These are phyloP conservation scores for Persicaria maculosa DNA, from an alignment of 148 eudicot genomes.

Conservation along the genomic window DNA sequence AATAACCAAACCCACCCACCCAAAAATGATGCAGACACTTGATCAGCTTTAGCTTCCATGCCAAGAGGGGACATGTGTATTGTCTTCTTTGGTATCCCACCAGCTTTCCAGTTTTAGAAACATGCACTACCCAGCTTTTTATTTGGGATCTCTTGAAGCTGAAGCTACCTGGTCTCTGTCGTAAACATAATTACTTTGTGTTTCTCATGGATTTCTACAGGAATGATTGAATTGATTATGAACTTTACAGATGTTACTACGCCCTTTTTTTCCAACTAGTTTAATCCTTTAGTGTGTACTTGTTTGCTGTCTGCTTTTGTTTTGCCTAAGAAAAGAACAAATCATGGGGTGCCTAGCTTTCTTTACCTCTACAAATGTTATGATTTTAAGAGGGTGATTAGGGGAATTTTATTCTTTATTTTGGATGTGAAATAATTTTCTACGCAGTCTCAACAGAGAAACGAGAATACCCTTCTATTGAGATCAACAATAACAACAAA, in stretches of 20 bases:
- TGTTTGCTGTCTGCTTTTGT: too few relatives aligned
- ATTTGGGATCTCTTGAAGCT: background rate
- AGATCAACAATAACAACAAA: too few relatives aligned
- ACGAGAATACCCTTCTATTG: too few relatives aligned
- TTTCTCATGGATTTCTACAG: background rate
- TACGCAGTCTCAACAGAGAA: too few relatives aligned
- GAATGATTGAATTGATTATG: conserved; percentile 1
- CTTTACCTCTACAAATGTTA: too few relatives aligned
- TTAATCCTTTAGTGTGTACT: too few relatives aligned
- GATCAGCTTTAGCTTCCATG: background rate
- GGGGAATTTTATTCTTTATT: too few relatives aligned
- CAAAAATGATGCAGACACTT: background rate
- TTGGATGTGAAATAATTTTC: too few relatives aligned
- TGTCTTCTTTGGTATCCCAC: background rate
- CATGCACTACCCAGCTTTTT: background rate
- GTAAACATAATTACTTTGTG: background rate
- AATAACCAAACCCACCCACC: background rate
- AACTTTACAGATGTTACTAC: conserved; percentile 2
- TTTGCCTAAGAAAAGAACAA: too few relatives aligned
- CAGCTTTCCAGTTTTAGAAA: background rate
- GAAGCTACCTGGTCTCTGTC: background rate
- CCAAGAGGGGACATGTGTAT: background rate
- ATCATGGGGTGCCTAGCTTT: too few relatives aligned
- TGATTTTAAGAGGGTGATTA: too few relatives aligned
- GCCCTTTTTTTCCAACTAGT: too few relatives aligned